A percentile compares a stretch with the other conserved stretches of the same genome.
These are phyloP conservation scores for Metschnikowia picachoensis DNA, from an alignment of 805 yeast species.

Conservation along the genomic window DNA sequence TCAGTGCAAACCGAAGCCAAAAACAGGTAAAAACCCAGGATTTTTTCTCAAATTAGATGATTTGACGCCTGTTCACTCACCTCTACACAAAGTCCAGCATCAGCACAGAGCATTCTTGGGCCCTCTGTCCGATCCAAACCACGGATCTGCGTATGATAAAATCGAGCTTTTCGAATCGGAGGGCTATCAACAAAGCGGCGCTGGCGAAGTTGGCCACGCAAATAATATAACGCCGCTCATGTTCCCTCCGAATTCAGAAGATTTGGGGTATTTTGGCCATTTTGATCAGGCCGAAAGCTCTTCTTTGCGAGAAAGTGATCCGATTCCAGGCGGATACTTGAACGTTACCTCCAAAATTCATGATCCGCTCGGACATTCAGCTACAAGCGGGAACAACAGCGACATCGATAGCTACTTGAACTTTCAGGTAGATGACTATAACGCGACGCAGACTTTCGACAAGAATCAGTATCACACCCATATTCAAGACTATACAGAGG, in stretches of 20 bases:
- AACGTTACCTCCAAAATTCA: slow-evolving; percentile 7
- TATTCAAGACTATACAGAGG: background rate
- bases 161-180: slow-evolving; percentile 9
- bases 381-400: slow-evolving; percentile 6
- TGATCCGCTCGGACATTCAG: slow-evolving; percentile 6
- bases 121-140: slow-evolving; percentile 16
- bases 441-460: slow-evolving; percentile 1
- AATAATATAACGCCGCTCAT: slow-evolving; percentile 16
- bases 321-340: slow-evolving; percentile 8
- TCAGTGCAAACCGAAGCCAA: slow-evolving; percentile 1
- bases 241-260: slow-evolving; percentile 16
- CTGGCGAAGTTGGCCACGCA: slow-evolving; percentile 2
- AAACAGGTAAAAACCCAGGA: slow-evolving; percentile 21
- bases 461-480: background rate
- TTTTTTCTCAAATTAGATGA: slow-evolving; percentile 27
- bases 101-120: slow-evolving; percentile 15
- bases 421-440: slow-evolving; percentile 8
- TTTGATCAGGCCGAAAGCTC: slow-evolving; percentile 2
- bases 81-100: slow-evolving; percentile 7
- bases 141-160: background rate
- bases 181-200: slow-evolving; percentile 7
- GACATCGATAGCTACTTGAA: slow-evolving; percentile 10
- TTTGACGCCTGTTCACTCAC: slow-evolving; percentile 14
- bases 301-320: background rate
- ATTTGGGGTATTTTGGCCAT: slow-evolving; percentile 17